phyloP scores from a whole-genome alignment of 2,329 filamentous ascomycete genomes.

The Gyromitra esculenta region DNA sequence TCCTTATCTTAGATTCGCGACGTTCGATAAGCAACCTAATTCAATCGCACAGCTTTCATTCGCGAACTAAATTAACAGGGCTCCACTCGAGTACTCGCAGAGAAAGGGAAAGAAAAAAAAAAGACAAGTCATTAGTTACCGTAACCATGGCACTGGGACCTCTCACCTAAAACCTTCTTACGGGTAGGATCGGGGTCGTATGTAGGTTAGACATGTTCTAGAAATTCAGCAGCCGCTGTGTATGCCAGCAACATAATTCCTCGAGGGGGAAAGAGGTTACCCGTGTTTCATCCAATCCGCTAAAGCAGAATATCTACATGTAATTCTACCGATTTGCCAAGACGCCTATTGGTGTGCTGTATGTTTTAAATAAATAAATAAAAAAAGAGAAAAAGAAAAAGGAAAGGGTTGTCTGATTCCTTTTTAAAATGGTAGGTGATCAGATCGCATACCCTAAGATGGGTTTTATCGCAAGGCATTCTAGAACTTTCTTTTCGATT shows the following conservation, averaged over 20 bases:
- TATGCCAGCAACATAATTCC: constrained; percentile 1
- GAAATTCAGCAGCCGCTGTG: constrained; percentile 15
- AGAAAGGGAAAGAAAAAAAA: not conserved
- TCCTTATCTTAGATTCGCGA: not conserved
- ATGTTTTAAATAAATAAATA: no score
- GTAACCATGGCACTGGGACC: constrained; percentile 23
- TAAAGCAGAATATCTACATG: not conserved
- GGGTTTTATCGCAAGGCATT: not conserved
- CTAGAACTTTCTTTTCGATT: not conserved
- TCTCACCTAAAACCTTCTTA: not conserved
- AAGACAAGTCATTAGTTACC: constrained; percentile 13
- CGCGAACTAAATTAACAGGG: not conserved
- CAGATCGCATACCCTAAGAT: no score
- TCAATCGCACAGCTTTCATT: not conserved
- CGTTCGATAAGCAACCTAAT: not conserved
- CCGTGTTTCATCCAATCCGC: not conserved
- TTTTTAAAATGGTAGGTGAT: no score
- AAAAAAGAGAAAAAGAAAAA: not conserved
- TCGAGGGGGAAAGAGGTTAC: not conserved
- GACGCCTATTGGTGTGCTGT: not conserved
- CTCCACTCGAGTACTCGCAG: not conserved
- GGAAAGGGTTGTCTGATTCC: not conserved
- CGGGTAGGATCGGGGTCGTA: constrained; percentile 21
- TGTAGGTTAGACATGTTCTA: constrained; percentile 24
- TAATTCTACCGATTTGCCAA: not conserved